A percentile compares a stretch with the other conserved stretches of the same genome.
phyloP scores from a whole-genome alignment of 2,329 filamentous ascomycete genomes.

The Trichophaea hybrida region DNA sequence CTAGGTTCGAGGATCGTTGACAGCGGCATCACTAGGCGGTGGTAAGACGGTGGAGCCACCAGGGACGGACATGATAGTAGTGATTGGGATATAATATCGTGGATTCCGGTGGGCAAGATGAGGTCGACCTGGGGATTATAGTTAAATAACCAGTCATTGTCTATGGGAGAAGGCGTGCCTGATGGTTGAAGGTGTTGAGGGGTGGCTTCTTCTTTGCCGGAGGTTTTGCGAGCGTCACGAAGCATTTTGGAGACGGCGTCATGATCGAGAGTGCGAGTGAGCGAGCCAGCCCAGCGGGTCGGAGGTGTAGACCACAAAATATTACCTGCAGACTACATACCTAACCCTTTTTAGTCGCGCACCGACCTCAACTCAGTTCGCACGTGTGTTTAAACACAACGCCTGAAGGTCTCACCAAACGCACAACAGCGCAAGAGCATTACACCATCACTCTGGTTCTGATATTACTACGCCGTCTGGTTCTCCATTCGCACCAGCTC shows the following conservation, averaged over 20 bases:
- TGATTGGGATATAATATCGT: constrained; percentile 13
- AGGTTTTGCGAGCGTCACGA: constrained; percentile 14
- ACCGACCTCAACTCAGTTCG: too few species aligned
- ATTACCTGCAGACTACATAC: too few species aligned
- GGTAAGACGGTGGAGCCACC: constrained; percentile 36
- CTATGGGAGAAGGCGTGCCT: not conserved
- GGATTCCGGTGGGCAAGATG: constrained; percentile 18
- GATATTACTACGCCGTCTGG: too few species aligned
- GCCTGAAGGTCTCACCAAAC: too few species aligned
- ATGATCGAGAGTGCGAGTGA: not conserved
- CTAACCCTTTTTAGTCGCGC: too few species aligned
- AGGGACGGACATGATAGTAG: constrained; percentile 9
- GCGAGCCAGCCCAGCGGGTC: too few species aligned
- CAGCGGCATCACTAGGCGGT: constrained; percentile 57
- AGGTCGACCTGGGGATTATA: constrained; percentile 11
- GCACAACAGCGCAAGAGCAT: too few species aligned
- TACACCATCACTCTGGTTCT: too few species aligned
- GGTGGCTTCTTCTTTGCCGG: not conserved
- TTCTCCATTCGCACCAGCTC: too few species aligned
- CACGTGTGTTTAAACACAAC: too few species aligned
- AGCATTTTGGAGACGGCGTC: constrained; percentile 19
- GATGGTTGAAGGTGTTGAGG: constrained; percentile 19
- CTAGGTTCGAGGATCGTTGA: constrained; percentile 54
- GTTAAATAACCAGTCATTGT: not conserved
- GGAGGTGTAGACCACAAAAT: too few species aligned